Evolutionary conservation across 345 rosid genomes (phyloP), one percentile per base, ranked within the genome.

Genomic region (Corchorus olitorius): DNA sequence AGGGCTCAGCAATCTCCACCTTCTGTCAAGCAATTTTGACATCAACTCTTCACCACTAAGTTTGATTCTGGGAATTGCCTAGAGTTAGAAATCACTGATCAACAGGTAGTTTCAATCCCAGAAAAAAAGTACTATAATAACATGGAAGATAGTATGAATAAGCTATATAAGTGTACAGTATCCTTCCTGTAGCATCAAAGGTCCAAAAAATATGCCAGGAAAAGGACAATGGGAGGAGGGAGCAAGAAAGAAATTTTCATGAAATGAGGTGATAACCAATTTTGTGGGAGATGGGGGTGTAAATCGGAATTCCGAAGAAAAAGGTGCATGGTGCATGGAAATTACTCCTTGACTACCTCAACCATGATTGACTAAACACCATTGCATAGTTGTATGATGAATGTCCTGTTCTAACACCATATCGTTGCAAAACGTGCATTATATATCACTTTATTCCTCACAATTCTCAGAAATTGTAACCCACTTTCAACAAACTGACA

Each of bases 1-100:
- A 4, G 97, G 94, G n/a, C 60, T 78, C 3, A 4, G 83, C 78
- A 93, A 75, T 70, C 87, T 81, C 98, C 98, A 93, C 73, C 75
- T 91, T 70, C 98, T 86, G 56, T 87, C 84, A 12, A 93, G 94
- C 83, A 94, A 76, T 72, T 77, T 88, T 5, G 84, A 75, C 63
- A 85, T 11, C 56, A 82, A 78, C 62, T 83, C 85, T 72, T 80
- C 79, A 27, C 82, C 81, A 6, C 71, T 82, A 59, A 71, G 58
- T 80, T 83, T 77, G 16, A 81, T 65, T 10, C 66, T 78, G 43
- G 87, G 39, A 50, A 64, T 72, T 9, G 72, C 74, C 98, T 91
- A 79, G 55, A 49, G 72, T 33, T n/a, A 15, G 52, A 49, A 76
- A 73, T 67, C 66, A 49, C 46, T 5, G 45, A 49, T 35, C 66